phyloP scores from a whole-genome alignment of 2,329 filamentous ascomycete genomes.

The Trichoderma sp. region DNA sequence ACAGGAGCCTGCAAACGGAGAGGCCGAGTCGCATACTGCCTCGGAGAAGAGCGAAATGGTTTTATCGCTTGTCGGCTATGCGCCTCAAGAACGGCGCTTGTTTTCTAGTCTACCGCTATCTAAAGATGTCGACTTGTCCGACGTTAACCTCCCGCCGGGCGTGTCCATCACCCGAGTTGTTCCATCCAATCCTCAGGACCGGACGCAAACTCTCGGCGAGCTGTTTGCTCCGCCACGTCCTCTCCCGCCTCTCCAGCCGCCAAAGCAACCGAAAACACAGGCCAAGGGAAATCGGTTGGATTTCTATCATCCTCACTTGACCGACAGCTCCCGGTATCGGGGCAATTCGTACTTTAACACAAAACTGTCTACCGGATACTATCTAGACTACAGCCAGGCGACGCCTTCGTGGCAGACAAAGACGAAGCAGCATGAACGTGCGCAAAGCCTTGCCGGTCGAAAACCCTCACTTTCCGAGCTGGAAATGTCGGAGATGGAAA shows the following conservation, averaged over 20 bases:
- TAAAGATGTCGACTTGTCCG: slow-evolving; percentile 31
- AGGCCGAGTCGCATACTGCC: slow-evolving; percentile 40
- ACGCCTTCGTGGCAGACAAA: slow-evolving; percentile 53
- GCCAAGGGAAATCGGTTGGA: slow-evolving; percentile 60
- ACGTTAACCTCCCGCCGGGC: slow-evolving; percentile 67
- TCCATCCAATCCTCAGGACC: slow-evolving; percentile 42
- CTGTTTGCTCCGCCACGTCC: slow-evolving; percentile 67
- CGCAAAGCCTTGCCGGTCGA: slow-evolving; percentile 62
- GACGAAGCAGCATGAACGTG: slow-evolving; percentile 68
- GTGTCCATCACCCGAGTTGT: slow-evolving; percentile 51
- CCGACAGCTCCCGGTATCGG: slow-evolving; percentile 54
- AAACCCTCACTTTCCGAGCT: slow-evolving; percentile 56
- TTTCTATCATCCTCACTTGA: slow-evolving; percentile 54
- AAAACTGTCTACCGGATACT: slow-evolving; percentile 64
- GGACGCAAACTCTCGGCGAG: slow-evolving; percentile 66
- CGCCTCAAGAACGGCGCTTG: slow-evolving; percentile 70
- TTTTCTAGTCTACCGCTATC: slow-evolving; percentile 73
- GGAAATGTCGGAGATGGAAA: slow-evolving; percentile 67
- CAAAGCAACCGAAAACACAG: slow-evolving; percentile 68
- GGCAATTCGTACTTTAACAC: slow-evolving; percentile 65
- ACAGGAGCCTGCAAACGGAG: slow-evolving; percentile 40
- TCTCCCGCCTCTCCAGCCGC: slow-evolving; percentile 65
- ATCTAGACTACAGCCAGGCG: slow-evolving; percentile 68
- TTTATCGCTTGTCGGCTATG: slow-evolving; percentile 74
- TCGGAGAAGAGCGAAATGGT: slow-evolving; percentile 53